Percentiles rank a stretch among this genome's conserved stretches.
Conservation (phyloP, 2,329 filamentous ascomycete genomes). For the Diaporthe destruens region DNA sequence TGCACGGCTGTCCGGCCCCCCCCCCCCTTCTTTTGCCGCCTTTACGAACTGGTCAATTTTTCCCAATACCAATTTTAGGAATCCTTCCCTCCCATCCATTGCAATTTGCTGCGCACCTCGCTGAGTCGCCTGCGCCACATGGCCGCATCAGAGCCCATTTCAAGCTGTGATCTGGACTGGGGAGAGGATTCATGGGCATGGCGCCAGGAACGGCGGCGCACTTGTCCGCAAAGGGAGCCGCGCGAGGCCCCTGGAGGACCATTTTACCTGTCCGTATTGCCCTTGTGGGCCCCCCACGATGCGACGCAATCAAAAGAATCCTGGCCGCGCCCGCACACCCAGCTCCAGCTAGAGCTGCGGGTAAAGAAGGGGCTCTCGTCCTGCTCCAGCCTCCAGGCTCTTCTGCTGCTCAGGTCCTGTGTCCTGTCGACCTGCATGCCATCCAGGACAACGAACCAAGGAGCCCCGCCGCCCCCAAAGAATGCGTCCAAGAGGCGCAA, state of each 20-base stretch:
- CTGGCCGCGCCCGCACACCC: constrained; percentile 2
- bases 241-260: not conserved
- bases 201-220: constrained; percentile 21
- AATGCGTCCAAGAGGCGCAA: constrained; percentile 10
- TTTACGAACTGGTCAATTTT: constrained; percentile 9
- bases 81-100: not conserved
- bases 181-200: constrained; percentile 7
- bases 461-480: constrained; percentile 2
- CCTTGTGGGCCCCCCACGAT: constrained; percentile 27
- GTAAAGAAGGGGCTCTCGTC: not conserved
- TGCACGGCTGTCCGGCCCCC: not conserved
- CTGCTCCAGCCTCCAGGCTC: constrained; percentile 19
- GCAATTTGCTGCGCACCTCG: constrained; percentile 1
- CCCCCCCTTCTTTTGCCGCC: constrained; percentile 24
- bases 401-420: not conserved
- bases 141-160: constrained; percentile 1
- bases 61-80: constrained; percentile 21
- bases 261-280: not conserved
- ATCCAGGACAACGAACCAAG: not conserved
- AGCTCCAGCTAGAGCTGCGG: constrained; percentile 5
- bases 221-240: constrained; percentile 2
- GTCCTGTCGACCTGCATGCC: constrained; percentile 19
- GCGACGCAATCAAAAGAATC: constrained; percentile 22
- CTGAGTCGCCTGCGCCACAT: constrained; percentile 18
- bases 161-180: constrained; percentile 2